Conservation (phyloP, 2,329 filamentous ascomycete species). For the Myriosclerotinia curreyana region DNA sequence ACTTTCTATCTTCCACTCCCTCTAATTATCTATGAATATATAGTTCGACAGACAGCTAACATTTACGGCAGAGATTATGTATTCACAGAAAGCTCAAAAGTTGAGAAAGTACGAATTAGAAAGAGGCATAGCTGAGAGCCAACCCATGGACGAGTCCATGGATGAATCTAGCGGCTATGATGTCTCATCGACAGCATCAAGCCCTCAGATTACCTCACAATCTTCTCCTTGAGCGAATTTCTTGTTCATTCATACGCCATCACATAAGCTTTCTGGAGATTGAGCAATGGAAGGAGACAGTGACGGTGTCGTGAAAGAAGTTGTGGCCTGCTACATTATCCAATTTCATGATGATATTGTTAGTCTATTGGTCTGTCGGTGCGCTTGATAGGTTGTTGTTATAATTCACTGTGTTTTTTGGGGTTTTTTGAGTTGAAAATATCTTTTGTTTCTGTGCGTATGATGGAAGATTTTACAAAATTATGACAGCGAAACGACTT, state of each 20-base stretch:
- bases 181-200: conserved; percentile 7
- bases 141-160: not conserved
- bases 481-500: not conserved
- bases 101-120: conserved; percentile 1
- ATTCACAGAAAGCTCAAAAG: not conserved
- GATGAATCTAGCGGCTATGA: conserved; percentile 4
- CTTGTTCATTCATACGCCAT: not conserved
- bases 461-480: conserved; percentile 1
- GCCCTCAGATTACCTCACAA: not conserved
- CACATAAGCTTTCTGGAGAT: not conserved
- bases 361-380: not conserved
- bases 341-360: not conserved
- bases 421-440: not conserved
- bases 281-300: not conserved
- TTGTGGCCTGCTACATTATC: not conserved
- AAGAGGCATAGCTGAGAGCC: not conserved
- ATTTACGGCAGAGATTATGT: not conserved
- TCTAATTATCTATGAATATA: not conserved
- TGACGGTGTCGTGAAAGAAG: not conserved
- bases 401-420: not conserved
- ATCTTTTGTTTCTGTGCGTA: not conserved
- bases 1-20: not conserved
- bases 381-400: not conserved
- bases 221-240: not conserved
- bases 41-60: conserved; percentile 2